Conservation (phyloP, 129 eudicot genomes). For the Lactuca sativa region DNA sequence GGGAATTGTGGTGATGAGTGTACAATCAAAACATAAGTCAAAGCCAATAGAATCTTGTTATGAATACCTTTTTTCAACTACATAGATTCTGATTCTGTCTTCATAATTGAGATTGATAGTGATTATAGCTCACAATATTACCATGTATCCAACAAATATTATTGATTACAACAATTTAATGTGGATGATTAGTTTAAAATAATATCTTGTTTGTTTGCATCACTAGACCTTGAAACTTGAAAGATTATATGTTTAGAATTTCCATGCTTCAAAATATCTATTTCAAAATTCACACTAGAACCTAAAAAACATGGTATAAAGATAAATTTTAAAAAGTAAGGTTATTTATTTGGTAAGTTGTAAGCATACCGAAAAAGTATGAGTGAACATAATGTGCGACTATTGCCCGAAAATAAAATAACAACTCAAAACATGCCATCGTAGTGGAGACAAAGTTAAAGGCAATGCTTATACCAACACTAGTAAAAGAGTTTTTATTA, state of each 20-base stretch:
- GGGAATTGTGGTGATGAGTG: neutral
- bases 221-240: neutral
- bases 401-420: too few species aligned
- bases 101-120: constrained; percentile 4
- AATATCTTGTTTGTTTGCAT: neutral
- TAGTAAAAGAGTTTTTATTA: too few species aligned
- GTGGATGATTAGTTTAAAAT: neutral
- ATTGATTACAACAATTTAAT: neutral
- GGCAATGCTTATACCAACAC: too few species aligned
- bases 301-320: too few species aligned
- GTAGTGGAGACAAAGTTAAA: too few species aligned
- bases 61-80: neutral
- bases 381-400: too few species aligned
- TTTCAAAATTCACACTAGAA: too few species aligned
- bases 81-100: constrained; percentile 3
- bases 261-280: too few species aligned
- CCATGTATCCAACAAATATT: neutral
- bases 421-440: too few species aligned
- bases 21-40: constrained; percentile 8
- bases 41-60: constrained; percentile 17
- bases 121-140: neutral
- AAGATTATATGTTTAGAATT: too few species aligned
- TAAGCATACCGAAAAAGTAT: neutral
- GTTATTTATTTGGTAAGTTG: too few species aligned
- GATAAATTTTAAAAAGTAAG: neutral